These are phyloP conservation scores for Hygrophila difformis DNA, from an alignment of 257 asterid species.

Conservation along the genomic window DNA sequence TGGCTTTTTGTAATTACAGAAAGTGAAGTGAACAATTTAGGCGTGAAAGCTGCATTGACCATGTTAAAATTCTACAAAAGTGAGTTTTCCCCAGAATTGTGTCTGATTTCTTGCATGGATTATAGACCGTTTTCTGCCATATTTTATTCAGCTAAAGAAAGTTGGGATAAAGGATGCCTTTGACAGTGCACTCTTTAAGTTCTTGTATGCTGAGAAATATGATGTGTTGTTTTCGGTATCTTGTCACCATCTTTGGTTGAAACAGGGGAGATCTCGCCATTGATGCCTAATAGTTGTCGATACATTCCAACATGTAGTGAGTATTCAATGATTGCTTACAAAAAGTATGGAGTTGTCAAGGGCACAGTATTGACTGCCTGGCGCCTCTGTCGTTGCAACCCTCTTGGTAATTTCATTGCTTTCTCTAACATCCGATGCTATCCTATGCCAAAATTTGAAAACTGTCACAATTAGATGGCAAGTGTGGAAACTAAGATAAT, in stretches of 20 bases:
- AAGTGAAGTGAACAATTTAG: conserved; percentile 46
- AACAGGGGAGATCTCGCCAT: conserved; percentile 87
- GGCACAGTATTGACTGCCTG: conserved; percentile 75
- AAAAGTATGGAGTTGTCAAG: conserved; percentile 74
- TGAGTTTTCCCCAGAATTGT: conserved; percentile 21
- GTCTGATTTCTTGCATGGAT: no score
- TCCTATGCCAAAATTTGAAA: no score
- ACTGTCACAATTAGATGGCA: background rate
- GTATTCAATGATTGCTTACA: conserved; percentile 92
- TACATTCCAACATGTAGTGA: conserved; percentile 90
- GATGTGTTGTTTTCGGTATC: conserved; percentile 1
- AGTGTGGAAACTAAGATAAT: background rate
- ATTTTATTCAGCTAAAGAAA: no score
- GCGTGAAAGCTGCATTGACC: conserved; percentile 69
- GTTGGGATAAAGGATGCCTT: no score
- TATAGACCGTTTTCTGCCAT: no score
- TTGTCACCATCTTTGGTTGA: conserved; percentile 11
- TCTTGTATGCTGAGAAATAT: no score
- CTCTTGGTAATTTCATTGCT: conserved; percentile 44
- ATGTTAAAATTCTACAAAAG: conserved; percentile 79
- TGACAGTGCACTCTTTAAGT: no score
- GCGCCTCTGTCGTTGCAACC: conserved; percentile 93
- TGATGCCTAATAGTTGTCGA: conserved; percentile 80
- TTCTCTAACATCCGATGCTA: no score
- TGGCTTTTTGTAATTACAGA: conserved; percentile 28